Percentiles rank a stretch among this genome's conserved stretches.
Conservation (phyloP, 441 rosid species). For the Daphne laureola region DNA sequence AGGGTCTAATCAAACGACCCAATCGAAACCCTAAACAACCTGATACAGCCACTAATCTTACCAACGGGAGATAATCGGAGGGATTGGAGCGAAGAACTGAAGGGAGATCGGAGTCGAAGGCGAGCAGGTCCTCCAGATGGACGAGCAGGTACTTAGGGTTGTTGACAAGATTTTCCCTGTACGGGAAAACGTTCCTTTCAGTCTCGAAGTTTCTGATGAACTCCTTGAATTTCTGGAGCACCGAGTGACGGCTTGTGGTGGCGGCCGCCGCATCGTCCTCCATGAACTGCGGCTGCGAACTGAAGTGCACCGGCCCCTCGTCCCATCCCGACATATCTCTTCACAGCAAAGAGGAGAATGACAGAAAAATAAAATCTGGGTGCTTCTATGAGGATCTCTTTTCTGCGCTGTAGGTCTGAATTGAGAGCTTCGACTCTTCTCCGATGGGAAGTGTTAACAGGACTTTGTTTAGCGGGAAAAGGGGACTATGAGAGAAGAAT, state of each 20-base stretch:
- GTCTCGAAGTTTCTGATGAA: constrained; percentile 72
- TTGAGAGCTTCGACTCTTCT: background rate
- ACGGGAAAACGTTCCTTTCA: constrained; percentile 61
- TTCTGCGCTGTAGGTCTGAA: background rate
- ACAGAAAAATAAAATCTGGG: no score
- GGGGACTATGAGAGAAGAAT: constrained; percentile 6
- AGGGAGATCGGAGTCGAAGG: constrained; percentile 81
- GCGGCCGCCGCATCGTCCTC: constrained; percentile 41
- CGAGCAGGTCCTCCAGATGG: constrained; percentile 71
- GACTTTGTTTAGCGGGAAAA: background rate
- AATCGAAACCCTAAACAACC: background rate
- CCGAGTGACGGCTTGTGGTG: constrained; percentile 48
- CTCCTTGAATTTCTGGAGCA: constrained; percentile 70
- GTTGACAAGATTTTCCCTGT: constrained; percentile 71
- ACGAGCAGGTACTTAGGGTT: constrained; percentile 61
- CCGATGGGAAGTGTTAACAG: background rate
- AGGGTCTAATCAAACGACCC: background rate
- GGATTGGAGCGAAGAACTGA: constrained; percentile 73
- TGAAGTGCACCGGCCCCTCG: constrained; percentile 89
- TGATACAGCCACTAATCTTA: constrained; percentile 7
- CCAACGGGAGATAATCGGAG: constrained; percentile 72
- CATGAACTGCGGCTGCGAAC: constrained; percentile 84
- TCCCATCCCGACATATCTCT: constrained; percentile 85
- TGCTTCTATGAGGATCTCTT: no score
- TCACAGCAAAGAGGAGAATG: background rate